Evolutionary conservation across 2,329 filamentous ascomycete species (phyloP).

Genomic region (Penicillium corylophilum): DNA sequence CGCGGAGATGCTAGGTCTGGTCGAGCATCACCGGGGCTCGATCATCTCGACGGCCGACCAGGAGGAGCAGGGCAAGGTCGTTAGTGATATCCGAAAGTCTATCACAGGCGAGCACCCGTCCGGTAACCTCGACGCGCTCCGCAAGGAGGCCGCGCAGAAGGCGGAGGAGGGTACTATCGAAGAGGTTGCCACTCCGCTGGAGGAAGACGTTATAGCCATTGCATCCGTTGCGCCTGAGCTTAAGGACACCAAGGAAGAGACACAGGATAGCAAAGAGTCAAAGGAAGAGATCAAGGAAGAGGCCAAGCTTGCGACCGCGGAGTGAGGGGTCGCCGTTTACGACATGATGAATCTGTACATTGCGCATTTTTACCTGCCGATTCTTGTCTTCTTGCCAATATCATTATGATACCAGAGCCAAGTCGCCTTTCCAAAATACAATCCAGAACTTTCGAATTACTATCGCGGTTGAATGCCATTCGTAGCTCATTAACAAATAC

Average conservation of each 20-base stretch:
- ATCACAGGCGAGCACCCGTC: constrained; percentile 30
- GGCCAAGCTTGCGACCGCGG: constrained; percentile 22
- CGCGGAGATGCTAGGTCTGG: constrained; percentile 35
- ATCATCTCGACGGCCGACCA: constrained; percentile 35
- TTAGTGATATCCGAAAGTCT: constrained; percentile 39
- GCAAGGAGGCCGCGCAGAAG: constrained; percentile 29
- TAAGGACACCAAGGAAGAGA: constrained; percentile 2
- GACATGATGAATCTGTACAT: constrained; percentile 22
- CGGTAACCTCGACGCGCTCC: constrained; percentile 29
- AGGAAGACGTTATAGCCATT: not conserved
- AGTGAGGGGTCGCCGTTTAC: constrained; percentile 20
- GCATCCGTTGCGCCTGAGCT: not conserved
- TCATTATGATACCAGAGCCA: constrained; percentile 14
- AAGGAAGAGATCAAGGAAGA: constrained; percentile 13
- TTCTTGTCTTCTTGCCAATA: constrained; percentile 10
- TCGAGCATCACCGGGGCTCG: constrained; percentile 40
- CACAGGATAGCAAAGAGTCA: no score
- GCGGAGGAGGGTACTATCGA: constrained; percentile 25
- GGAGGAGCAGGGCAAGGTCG: constrained; percentile 36
- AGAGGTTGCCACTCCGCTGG: constrained; percentile 12
- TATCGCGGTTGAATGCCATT: constrained; percentile 16
- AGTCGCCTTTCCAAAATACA: not conserved
- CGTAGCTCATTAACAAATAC: constrained; percentile 20
- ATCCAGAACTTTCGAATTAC: not conserved
- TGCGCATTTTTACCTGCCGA: constrained; percentile 3